Base-by-base conservation (phyloP, 139 green algal genomes). In the Coccomyxa sp. region DNA sequence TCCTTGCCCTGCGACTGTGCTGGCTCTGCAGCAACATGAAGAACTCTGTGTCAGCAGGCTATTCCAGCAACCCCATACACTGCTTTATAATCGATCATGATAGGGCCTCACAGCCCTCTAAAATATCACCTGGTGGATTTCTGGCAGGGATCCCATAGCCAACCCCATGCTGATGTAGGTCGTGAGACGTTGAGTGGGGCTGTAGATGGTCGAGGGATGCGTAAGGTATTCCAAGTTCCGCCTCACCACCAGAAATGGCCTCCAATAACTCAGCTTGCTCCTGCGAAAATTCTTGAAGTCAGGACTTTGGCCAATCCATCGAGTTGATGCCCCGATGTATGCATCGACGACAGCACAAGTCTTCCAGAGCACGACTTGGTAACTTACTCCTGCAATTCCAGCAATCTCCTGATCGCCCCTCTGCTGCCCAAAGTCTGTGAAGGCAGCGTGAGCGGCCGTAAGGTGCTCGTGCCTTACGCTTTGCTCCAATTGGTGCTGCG, bases 401-500 rank as follows among this genome's bases (percentile, higher is more conserved):
- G 45, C 45, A 23, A 27, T 51, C 59, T 13, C 14, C 21, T 76
- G 14, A 59, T 74, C 71, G 51, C 57, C 74, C n/a, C 74, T 76
- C 57, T 66, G 28, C 63, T 71, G 63, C 63, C 18, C 63, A 71
- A 81, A 71, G 11, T 81, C 71, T 76, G 57, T 38, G 25, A 85
- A 71, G 18, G 32, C 21, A 31, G 25, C 27, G 16, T 25, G 31
- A 18, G 10, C 10, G 38, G 38, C 38, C 32, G 38, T 67, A 9
- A 76, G 58, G 63, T 74, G 67, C 71, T 75, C 71, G 51, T 85
- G 81, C 66, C 18, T 57, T 60, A 45, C 67, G 74, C 63, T 28
- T 21, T 31, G 28, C n/a, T 16, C 51, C 16, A 51, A 32, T 14
- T 77, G 76, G 27, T 80, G 76, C 59, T 85, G 76, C 10, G 60